These are phyloP conservation scores for Rhazya stricta DNA, from an alignment of 257 asterid species.

Conservation along the genomic window DNA sequence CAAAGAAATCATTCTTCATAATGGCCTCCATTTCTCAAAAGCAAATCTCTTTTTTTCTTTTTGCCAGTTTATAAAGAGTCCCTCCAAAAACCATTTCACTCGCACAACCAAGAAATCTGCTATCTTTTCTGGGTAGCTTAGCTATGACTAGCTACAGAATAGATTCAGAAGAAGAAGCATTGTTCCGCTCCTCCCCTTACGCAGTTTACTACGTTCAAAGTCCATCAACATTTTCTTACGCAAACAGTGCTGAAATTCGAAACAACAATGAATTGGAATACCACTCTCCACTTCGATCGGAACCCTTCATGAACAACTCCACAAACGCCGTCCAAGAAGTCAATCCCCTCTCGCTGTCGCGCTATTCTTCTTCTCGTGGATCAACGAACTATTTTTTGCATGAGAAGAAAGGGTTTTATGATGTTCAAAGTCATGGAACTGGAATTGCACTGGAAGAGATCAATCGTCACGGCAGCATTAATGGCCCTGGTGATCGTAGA, in stretches of 20 bases:
- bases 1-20: slow-evolving; percentile 8
- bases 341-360: slow-evolving; percentile 31
- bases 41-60: slow-evolving; percentile 8
- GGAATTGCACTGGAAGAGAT: slow-evolving; percentile 11
- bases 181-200: slow-evolving; percentile 51
- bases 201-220: slow-evolving; percentile 62
- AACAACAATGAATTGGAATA: slow-evolving; percentile 9
- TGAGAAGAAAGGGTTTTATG: slow-evolving; percentile 25
- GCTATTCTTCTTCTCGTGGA: slow-evolving; percentile 55
- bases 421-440: slow-evolving; percentile 15
- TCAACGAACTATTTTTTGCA: slow-evolving; percentile 43
- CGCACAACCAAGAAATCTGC: not conserved
- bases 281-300: slow-evolving; percentile 22
- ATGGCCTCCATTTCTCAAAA: slow-evolving; percentile 26
- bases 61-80: slow-evolving; percentile 29
- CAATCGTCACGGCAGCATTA: not conserved
- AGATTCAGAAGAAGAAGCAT: slow-evolving; percentile 62
- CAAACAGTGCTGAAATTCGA: slow-evolving; percentile 23
- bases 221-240: slow-evolving; percentile 55
- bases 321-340: not conserved
- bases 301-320: slow-evolving; percentile 1
- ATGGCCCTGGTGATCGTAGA: not conserved
- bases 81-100: slow-evolving; percentile 8
- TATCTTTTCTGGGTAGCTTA: not conserved
- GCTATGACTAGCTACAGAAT: slow-evolving; percentile 32